Evolutionary conservation across 371 early-diverging fungal species (phyloP).

Genomic region (Mortierella sp.): DNA sequence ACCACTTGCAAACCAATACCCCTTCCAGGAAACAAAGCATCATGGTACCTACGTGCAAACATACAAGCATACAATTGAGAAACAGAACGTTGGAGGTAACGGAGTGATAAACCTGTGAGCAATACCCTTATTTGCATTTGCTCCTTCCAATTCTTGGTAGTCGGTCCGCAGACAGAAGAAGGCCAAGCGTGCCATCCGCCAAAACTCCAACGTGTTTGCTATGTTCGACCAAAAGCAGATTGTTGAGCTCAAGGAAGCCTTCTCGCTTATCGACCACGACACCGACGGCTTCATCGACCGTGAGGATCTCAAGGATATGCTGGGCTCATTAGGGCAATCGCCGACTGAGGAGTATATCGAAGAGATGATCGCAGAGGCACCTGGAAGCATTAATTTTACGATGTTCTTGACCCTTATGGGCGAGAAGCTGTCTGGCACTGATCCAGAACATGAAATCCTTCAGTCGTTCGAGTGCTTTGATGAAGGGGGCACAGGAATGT

Average conservation of each 20-base stretch:
- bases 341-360: conserved; percentile 89
- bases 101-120: neutral
- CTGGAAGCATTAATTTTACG: conserved; percentile 91
- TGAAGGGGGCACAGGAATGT: conserved; percentile 80
- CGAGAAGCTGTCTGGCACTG: conserved; percentile 91
- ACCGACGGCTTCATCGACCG: conserved; percentile 87
- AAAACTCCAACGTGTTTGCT: conserved; percentile 99
- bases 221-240: conserved; percentile 98
- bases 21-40: neutral
- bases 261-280: conserved; percentile 93
- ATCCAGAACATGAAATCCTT: conserved; percentile 87
- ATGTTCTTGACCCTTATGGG: conserved; percentile 95
- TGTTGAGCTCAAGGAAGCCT: conserved; percentile 95
- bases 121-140: neutral
- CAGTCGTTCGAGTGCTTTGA: conserved; percentile 93
- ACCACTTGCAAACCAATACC: too few relatives aligned
- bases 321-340: conserved; percentile 77
- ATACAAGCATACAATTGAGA: too few relatives aligned
- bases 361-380: conserved; percentile 92
- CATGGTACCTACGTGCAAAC: too few relatives aligned
- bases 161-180: conserved; percentile 66
- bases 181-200: conserved; percentile 91
- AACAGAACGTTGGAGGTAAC: too few relatives aligned
- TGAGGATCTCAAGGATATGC: conserved; percentile 91
- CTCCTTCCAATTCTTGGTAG: conserved; percentile 13